Percentiles rank a stretch among this genome's conserved stretches.
Conservation (phyloP, 2,329 filamentous ascomycete species). For the Colletotrichum godetiae region DNA sequence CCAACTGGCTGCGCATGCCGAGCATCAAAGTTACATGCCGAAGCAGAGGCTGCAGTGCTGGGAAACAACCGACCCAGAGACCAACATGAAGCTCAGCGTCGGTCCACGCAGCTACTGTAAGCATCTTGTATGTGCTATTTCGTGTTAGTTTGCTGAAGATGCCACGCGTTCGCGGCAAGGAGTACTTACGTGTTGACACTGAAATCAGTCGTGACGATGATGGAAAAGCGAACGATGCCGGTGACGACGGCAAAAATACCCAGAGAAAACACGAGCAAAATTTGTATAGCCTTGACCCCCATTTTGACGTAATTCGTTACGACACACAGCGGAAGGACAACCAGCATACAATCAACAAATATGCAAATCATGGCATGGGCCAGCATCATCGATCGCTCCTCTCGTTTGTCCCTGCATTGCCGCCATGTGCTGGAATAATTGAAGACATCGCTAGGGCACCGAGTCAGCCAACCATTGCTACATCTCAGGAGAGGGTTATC, state of each 20-base stretch:
- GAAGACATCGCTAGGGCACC: slow-evolving; percentile 17
- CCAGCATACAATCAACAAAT: slow-evolving; percentile 47
- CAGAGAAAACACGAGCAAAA: slow-evolving; percentile 50
- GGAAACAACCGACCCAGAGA: slow-evolving; percentile 56
- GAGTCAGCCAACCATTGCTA: neutral
- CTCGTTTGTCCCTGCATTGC: slow-evolving; percentile 40
- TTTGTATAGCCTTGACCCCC: slow-evolving; percentile 45
- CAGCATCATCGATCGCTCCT: slow-evolving; percentile 46
- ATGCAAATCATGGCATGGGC: slow-evolving; percentile 46
- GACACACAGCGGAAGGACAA: slow-evolving; percentile 50
- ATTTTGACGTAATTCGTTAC: slow-evolving; percentile 50
- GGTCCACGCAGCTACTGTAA: slow-evolving; percentile 50
- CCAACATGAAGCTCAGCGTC: slow-evolving; percentile 54
- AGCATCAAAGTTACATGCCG: slow-evolving; percentile 5
- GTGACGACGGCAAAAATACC: slow-evolving; percentile 51
- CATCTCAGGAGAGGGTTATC: neutral
- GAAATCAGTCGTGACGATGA: slow-evolving; percentile 47
- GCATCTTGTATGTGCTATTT: slow-evolving; percentile 50
- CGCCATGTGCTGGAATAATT: slow-evolving; percentile 25
- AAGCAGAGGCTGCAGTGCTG: slow-evolving; percentile 48
- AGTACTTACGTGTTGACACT: slow-evolving; percentile 45
- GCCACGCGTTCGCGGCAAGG: no score
- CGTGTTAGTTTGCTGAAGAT: neutral
- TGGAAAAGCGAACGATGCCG: slow-evolving; percentile 50
- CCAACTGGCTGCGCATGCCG: slow-evolving; percentile 9